Evolutionary conservation across 257 asterid species (phyloP).

Genomic region (Capsicum baccatum): DNA sequence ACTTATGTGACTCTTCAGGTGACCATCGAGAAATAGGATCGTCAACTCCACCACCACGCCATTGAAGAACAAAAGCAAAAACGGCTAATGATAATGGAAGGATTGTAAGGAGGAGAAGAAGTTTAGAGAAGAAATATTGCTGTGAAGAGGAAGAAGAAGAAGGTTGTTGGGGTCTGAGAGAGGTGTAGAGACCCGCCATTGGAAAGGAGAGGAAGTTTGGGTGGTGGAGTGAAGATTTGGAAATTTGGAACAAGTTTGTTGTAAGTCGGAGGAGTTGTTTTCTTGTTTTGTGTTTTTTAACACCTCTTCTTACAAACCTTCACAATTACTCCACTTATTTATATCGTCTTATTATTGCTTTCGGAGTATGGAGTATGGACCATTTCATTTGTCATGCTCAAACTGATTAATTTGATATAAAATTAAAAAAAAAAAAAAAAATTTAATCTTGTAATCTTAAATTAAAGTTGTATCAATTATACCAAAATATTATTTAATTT

Average conservation of each 20-base stretch:
- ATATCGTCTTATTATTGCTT: too few relatives aligned
- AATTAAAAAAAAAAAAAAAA: too few relatives aligned
- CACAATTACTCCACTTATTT: too few relatives aligned
- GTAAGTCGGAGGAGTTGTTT: too few relatives aligned
- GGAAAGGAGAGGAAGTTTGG: conserved; percentile 20
- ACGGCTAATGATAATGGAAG: conserved; percentile 50
- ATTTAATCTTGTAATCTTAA: too few relatives aligned
- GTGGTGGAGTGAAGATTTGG: neutral
- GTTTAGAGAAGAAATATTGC: conserved; percentile 40
- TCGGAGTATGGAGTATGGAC: too few relatives aligned
- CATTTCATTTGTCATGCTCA: too few relatives aligned
- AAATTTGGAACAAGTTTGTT: neutral
- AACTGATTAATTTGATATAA: too few relatives aligned
- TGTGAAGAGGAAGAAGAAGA: conserved; percentile 39
- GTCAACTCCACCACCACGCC: conserved; percentile 61
- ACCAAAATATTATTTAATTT: too few relatives aligned
- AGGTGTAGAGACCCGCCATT: conserved; percentile 55
- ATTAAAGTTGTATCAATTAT: too few relatives aligned
- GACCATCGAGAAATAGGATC: conserved; percentile 59
- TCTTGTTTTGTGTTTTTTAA: too few relatives aligned
- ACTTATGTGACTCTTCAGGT: conserved; percentile 49
- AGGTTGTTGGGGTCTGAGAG: conserved; percentile 50
- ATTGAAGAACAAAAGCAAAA: conserved; percentile 58
- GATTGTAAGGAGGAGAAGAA: conserved; percentile 52
- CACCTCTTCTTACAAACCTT: too few relatives aligned